phyloP scores from a whole-genome alignment of 169 alveolate species.

The Besnoitia besnoiti region DNA sequence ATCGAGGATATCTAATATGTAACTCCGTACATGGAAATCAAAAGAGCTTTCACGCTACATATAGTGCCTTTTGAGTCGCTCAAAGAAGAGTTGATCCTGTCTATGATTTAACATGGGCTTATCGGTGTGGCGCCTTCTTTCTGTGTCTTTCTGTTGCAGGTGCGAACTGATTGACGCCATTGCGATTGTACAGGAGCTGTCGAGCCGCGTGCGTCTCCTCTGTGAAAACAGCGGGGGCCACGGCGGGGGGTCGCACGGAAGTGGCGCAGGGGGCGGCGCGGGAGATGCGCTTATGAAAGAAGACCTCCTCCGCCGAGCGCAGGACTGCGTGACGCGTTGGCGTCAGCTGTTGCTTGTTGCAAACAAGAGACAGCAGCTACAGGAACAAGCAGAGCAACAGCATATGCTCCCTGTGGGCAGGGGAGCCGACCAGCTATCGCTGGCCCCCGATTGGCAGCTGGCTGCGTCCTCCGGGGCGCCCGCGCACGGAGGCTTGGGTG shows the following conservation, averaged over 20 bases:
- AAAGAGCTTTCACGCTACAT: no score
- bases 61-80: not conserved
- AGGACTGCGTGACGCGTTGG: conserved; percentile 45
- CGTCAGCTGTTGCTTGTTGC: conserved; percentile 35
- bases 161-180: conserved; percentile 41
- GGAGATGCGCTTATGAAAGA: conserved; percentile 29
- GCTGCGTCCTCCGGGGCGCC: not conserved
- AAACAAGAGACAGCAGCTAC: conserved; percentile 16
- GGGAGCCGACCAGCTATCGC: not conserved
- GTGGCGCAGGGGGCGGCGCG: not conserved
- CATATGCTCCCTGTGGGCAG: not conserved
- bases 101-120: not conserved
- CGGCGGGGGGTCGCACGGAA: not conserved
- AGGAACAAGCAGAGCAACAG: conserved; percentile 10
- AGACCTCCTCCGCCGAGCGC: conserved; percentile 51
- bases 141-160: not conserved
- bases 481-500: not conserved
- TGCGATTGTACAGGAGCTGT: conserved; percentile 52
- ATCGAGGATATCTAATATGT: not conserved
- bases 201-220: conserved; percentile 23
- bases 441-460: not conserved
- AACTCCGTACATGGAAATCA: not conserved
- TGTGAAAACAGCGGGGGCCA: not conserved
- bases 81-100: no score
- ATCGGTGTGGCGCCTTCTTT: no score